Evolutionary conservation across 768 basidiomycete species (phyloP).

Genomic region (Antrodiella citrinella): DNA sequence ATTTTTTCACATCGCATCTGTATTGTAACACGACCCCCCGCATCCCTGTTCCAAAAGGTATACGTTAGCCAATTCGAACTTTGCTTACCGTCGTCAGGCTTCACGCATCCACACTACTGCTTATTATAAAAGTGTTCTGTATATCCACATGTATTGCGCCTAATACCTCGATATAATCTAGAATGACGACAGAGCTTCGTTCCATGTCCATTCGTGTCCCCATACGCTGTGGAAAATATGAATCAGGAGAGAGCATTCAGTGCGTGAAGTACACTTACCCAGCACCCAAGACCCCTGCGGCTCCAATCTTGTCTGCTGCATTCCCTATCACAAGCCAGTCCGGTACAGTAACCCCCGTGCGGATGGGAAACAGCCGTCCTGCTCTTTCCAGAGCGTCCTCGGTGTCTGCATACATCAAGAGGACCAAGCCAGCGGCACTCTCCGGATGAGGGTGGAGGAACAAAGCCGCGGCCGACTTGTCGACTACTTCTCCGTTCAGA

Average conservation of each 20-base stretch:
- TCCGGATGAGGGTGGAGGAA: constrained; percentile 63
- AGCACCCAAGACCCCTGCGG: constrained; percentile 67
- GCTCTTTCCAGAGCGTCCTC: constrained; percentile 55
- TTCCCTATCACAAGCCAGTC: constrained; percentile 68
- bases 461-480: constrained; percentile 31
- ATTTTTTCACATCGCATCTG: constrained; percentile 54
- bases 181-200: constrained; percentile 27
- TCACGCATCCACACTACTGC: constrained; percentile 22
- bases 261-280: too few relatives aligned
- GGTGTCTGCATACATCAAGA: constrained; percentile 60
- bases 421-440: constrained; percentile 23
- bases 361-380: constrained; percentile 69
- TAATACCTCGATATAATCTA: constrained; percentile 28
- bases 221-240: constrained; percentile 22
- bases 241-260: too few relatives aligned
- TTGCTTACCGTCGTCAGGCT: constrained; percentile 27
- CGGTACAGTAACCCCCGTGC: constrained; percentile 70
- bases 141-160: constrained; percentile 31
- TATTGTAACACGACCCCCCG: constrained; percentile 71
- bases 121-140: constrained; percentile 25
- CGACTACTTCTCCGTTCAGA: constrained; percentile 12
- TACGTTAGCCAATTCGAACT: constrained; percentile 32
- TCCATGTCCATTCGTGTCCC: constrained; percentile 26
- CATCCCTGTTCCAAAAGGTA: constrained; percentile 51
- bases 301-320: constrained; percentile 47